Conservation (phyloP, 345 rosid species). For the Murraya koenigii region DNA sequence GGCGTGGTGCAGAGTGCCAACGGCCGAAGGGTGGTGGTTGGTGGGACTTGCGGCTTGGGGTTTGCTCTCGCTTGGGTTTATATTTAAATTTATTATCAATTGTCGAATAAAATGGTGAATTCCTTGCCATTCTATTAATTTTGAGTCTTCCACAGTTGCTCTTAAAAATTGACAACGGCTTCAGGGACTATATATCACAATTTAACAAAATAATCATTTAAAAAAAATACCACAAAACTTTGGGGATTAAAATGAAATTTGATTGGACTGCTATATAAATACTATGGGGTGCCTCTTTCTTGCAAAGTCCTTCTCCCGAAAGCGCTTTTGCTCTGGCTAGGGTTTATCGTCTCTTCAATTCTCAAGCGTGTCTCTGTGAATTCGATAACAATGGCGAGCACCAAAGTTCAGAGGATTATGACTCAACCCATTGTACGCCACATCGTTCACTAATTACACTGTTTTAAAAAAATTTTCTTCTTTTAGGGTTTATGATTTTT, state of each 20-base stretch:
- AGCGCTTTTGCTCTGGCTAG: neutral
- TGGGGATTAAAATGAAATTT: neutral
- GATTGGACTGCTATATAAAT: too few relatives aligned
- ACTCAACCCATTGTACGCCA: slow-evolving; percentile 69
- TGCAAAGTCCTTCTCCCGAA: neutral
- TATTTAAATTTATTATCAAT: too few relatives aligned
- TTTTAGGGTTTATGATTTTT: neutral
- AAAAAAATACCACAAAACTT: too few relatives aligned
- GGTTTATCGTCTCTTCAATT: slow-evolving; percentile 20
- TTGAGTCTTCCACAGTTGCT: neutral
- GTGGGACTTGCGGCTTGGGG: too few relatives aligned
- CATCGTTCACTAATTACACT: neutral
- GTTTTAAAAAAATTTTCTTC: neutral
- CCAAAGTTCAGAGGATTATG: slow-evolving; percentile 84
- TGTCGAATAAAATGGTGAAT: too few relatives aligned
- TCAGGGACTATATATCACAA: neutral
- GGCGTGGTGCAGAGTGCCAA: too few relatives aligned
- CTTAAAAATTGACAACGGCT: neutral
- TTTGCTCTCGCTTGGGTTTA: too few relatives aligned
- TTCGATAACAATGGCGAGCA: slow-evolving; percentile 66
- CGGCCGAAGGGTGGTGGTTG: too few relatives aligned
- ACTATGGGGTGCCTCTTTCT: too few relatives aligned
- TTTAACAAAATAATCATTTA: too few relatives aligned
- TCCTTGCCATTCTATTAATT: neutral
- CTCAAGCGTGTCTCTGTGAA: neutral